A percentile compares a stretch with the other conserved stretches of the same genome.
These are phyloP conservation scores for Suillus spraguei DNA, from an alignment of 768 basidiomycete species.

Conservation along the genomic window DNA sequence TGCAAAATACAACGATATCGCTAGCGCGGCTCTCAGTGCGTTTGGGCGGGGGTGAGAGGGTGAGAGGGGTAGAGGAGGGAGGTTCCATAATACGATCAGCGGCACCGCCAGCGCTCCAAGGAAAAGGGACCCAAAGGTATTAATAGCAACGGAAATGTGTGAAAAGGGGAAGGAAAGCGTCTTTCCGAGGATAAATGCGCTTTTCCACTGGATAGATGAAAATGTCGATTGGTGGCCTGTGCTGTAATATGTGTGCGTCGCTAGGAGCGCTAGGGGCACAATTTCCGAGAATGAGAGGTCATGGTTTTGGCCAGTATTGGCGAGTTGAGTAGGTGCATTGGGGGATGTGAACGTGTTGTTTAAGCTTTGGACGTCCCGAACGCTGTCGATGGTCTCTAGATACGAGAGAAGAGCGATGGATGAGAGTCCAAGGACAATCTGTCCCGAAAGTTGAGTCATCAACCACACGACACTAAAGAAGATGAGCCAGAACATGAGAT, in stretches of 20 bases:
- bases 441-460: constrained; percentile 79
- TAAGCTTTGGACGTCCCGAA: constrained; percentile 66
- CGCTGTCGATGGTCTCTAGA: constrained; percentile 81
- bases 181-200: constrained; percentile 81
- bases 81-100: constrained; percentile 64
- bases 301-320: constrained; percentile 29
- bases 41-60: constrained; percentile 25
- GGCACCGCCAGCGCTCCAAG: neutral
- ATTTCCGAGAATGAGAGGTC: constrained; percentile 65
- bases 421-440: constrained; percentile 69
- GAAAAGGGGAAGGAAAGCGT: constrained; percentile 74
- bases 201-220: constrained; percentile 93
- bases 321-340: constrained; percentile 47
- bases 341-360: constrained; percentile 52
- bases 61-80: constrained; percentile 53
- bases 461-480: constrained; percentile 54
- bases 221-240: constrained; percentile 94
- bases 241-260: constrained; percentile 74
- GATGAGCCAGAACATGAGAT: constrained; percentile 79
- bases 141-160: constrained; percentile 70
- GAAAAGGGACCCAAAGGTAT: constrained; percentile 59
- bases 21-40: constrained; percentile 57
- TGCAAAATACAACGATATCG: constrained; percentile 71
- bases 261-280: constrained; percentile 74
- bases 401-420: constrained; percentile 71